Conservation (phyloP, 108 stramenopile species). For the Chaetoceros tenuissimus region DNA sequence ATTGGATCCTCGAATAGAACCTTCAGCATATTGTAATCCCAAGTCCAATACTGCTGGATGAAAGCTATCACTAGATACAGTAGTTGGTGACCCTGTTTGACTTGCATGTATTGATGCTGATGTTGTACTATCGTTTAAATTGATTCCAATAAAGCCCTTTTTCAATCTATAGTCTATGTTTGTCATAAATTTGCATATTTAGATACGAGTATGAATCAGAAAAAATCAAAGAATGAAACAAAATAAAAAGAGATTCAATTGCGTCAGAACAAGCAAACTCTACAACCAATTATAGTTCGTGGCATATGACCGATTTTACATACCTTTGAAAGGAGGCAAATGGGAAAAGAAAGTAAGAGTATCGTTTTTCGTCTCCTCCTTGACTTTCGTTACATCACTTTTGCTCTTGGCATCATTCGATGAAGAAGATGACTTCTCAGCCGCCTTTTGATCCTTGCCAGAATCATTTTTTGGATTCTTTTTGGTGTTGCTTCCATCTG, state of each 20-base stretch:
- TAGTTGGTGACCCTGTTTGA: too few species aligned
- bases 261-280: background rate
- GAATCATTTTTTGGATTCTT: too few species aligned
- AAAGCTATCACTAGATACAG: constrained; percentile 33
- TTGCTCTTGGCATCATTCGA: background rate
- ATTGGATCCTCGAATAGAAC: constrained; percentile 80
- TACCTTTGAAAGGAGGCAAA: constrained; percentile 63
- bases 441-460: too few species aligned
- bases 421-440: too few species aligned
- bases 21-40: constrained; percentile 75
- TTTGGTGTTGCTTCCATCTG: background rate
- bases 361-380: constrained; percentile 24
- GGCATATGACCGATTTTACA: too few species aligned
- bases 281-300: too few species aligned
- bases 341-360: constrained; percentile 79
- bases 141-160: too few species aligned
- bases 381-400: background rate
- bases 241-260: background rate
- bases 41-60: constrained; percentile 82
- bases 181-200: constrained; percentile 25
- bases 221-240: constrained; percentile 1
- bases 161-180: too few species aligned
- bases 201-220: background rate
- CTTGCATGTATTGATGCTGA: too few species aligned
- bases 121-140: too few species aligned